phyloP scores from a whole-genome alignment of 164 flowering plant species.

The Echeveria elegans region DNA sequence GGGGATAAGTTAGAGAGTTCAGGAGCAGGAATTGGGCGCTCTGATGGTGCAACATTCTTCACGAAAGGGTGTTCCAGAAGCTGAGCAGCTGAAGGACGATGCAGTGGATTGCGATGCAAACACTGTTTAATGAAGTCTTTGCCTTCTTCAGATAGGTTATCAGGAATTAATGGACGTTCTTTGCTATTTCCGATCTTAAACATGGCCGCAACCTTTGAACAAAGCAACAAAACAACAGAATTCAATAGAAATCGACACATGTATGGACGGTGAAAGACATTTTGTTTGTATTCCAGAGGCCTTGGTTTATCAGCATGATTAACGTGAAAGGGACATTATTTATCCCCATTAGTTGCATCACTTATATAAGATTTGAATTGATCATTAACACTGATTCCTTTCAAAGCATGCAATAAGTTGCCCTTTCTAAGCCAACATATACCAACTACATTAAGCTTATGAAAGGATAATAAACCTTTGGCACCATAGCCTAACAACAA shows the following conservation, averaged over 20 bases:
- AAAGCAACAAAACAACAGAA: constrained; percentile 8
- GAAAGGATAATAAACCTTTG: too few relatives aligned
- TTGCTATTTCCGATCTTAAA: constrained; percentile 93
- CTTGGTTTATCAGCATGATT: too few relatives aligned
- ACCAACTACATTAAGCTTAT: too few relatives aligned
- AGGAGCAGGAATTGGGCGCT: constrained; percentile 28
- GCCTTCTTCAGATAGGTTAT: constrained; percentile 79
- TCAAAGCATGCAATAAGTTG: too few relatives aligned
- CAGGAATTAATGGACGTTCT: constrained; percentile 86
- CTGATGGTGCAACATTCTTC: constrained; percentile 56
- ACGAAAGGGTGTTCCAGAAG: constrained; percentile 91
- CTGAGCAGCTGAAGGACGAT: constrained; percentile 76
- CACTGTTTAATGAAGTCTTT: constrained; percentile 74
- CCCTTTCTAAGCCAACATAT: too few relatives aligned
- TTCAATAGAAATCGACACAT: neutral
- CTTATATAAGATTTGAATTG: too few relatives aligned
- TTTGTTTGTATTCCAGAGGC: neutral
- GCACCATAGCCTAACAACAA: too few relatives aligned
- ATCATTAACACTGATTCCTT: too few relatives aligned
- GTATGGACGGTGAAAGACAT: too few relatives aligned
- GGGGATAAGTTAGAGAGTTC: constrained; percentile 40
- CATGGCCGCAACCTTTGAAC: constrained; percentile 35
- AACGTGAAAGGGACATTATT: too few relatives aligned
- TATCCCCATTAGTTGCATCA: too few relatives aligned
- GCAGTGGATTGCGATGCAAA: constrained; percentile 66